Base-by-base conservation (phyloP, 305 asterid species). In the Fraxinus latifolia region DNA sequence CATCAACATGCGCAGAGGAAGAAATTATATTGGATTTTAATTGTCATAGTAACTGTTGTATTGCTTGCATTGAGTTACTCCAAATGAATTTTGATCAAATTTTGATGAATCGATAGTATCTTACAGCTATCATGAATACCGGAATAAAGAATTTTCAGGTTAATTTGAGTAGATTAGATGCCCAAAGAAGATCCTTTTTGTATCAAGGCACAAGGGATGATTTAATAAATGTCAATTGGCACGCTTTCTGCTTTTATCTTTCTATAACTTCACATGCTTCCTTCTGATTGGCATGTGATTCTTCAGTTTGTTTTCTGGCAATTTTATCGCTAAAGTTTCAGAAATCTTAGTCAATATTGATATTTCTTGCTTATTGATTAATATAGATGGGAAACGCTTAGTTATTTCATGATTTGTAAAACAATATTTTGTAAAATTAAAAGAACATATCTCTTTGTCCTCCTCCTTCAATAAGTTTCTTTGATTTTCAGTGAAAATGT, bases 1-100 rank as follows among this genome's bases (percentile, higher is more conserved):
- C 88, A 76, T 77, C 75, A 77, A 80, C 36, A 31, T 79, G 39
- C 81, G 72, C 53, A 4, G 33, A 29, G 34, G 58, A 14, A 1
- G 77, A 70, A 44, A n/a, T 15, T 70, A 55, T 74, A 74, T 58
- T 29, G 67, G 76, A 9, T 74, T 58, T 17, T 60, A 36, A 5
- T 29, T 75, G 44, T 81, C 33, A 58, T 60, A 67, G 36, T 60
- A 23, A 37, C 31, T n/a, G 12, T 32, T 31, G 74, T 67, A 32
- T 71, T 71, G 47, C 37, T 71, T 71, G 76, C 25, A 33, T n/a
- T n/a, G 47, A 71, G 76, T 5, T 71, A 33, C 47, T 71, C 25
- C 47, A 70, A 29, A 31, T 31, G 23, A 70, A 12, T 67, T 67
- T 68, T 29, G 74, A 29, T 37, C 74, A 29, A 68, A 17, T 29